A percentile compares a stretch with the other conserved stretches of the same genome.
Evolutionary conservation across 2,329 filamentous ascomycete genomes (phyloP).

Genomic region (Aplosporella prunicola): DNA sequence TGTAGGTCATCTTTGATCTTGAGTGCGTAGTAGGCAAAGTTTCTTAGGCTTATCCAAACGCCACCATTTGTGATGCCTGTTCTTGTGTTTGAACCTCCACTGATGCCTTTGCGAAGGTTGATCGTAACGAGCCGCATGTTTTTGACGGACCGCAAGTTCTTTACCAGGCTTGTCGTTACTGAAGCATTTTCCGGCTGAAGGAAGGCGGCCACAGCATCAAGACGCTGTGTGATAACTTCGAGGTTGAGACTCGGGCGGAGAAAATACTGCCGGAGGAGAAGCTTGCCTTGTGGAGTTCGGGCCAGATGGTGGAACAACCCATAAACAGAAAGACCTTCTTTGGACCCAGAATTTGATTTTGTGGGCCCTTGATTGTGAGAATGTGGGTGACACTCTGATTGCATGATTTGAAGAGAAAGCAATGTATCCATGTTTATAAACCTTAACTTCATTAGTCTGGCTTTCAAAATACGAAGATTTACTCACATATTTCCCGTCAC

Average conservation of each 20-base stretch:
- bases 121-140: constrained; percentile 62
- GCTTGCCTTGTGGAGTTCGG: constrained; percentile 69
- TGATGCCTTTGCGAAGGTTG: constrained; percentile 70
- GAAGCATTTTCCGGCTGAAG: constrained; percentile 57
- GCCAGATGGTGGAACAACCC: constrained; percentile 70
- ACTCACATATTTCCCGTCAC: constrained; percentile 52
- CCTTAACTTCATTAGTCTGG: constrained; percentile 39
- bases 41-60: constrained; percentile 65
- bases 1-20: constrained; percentile 57
- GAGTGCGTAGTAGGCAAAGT: constrained; percentile 62
- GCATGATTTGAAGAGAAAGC: constrained; percentile 73
- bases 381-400: constrained; percentile 74
- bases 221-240: constrained; percentile 58
- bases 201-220: constrained; percentile 59
- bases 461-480: background rate
- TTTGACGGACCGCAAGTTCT: constrained; percentile 59
- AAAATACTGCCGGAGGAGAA: constrained; percentile 67
- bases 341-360: constrained; percentile 52
- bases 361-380: constrained; percentile 64
- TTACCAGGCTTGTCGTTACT: constrained; percentile 45
- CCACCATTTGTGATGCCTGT: constrained; percentile 52
- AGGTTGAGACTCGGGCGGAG: constrained; percentile 66
- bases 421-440: constrained; percentile 76
- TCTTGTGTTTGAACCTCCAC: constrained; percentile 40
- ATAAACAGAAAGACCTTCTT: constrained; percentile 76